Evolutionary conservation across 495 filamentous ascomycete species (phyloP).

Genomic region (Aspergillus bertholletiae): DNA sequence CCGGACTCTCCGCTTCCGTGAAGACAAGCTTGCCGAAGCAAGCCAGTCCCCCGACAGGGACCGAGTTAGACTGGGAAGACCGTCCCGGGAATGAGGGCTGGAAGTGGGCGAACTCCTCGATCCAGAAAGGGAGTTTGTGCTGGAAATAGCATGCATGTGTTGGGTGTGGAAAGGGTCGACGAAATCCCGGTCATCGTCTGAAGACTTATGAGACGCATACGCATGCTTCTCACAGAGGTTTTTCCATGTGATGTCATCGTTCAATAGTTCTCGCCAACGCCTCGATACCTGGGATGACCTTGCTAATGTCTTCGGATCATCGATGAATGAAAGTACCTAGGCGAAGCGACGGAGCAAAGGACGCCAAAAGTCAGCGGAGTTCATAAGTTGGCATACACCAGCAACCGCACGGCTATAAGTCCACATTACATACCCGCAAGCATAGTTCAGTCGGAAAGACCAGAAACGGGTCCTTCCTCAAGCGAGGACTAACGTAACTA

Average conservation of each 20-base stretch:
- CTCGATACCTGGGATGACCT: slow-evolving; percentile 89
- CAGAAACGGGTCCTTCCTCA: slow-evolving; percentile 94
- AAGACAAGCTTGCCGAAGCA: slow-evolving; percentile 25
- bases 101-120: slow-evolving; percentile 27
- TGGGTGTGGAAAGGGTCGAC: slow-evolving; percentile 36
- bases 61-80: slow-evolving; percentile 26
- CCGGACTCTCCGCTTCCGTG: slow-evolving; percentile 38
- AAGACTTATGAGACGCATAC: slow-evolving; percentile 63
- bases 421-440: slow-evolving; percentile 59
- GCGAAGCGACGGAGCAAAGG: slow-evolving; percentile 1
- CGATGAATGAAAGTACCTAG: slow-evolving; percentile 88
- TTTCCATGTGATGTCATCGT: slow-evolving; percentile 98
- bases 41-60: slow-evolving; percentile 36
- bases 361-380: slow-evolving; percentile 5
- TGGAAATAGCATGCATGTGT: slow-evolving; percentile 16
- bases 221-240: slow-evolving; percentile 89
- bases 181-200: slow-evolving; percentile 41
- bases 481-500: slow-evolving; percentile 82
- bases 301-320: slow-evolving; percentile 88
- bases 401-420: background rate
- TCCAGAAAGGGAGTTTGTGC: slow-evolving; percentile 18
- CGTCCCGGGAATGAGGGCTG: slow-evolving; percentile 23
- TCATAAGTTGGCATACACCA: background rate
- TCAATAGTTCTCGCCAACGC: slow-evolving; percentile 87
- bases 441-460: slow-evolving; percentile 89